A percentile compares a stretch with the other conserved stretches of the same genome.
Conservation (phyloP, 768 basidiomycete genomes). For the Vararia minispora region DNA sequence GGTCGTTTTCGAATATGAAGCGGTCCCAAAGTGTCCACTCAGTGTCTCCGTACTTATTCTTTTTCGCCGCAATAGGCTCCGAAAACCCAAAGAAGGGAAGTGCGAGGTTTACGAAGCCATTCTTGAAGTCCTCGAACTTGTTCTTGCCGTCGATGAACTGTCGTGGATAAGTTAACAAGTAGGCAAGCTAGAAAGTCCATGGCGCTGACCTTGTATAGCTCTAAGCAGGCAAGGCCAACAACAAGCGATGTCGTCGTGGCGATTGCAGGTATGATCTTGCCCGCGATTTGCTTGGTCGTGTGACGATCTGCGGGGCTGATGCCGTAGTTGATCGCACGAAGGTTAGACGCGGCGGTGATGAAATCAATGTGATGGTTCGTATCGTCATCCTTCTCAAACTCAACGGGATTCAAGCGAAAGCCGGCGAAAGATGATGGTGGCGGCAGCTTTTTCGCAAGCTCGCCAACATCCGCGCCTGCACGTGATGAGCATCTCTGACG, state of each 20-base stretch:
- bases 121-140: slow-evolving; percentile 93
- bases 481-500: no score
- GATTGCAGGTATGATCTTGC: slow-evolving; percentile 98
- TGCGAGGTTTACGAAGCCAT: slow-evolving; percentile 96
- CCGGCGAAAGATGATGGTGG: slow-evolving; percentile 87
- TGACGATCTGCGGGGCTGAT: slow-evolving; percentile 83
- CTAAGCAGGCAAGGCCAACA: slow-evolving; percentile 90
- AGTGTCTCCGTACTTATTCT: slow-evolving; percentile 76
- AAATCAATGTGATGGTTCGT: slow-evolving; percentile 98
- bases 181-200: not conserved
- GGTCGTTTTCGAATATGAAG: slow-evolving; percentile 84
- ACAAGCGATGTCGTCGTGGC: slow-evolving; percentile 97
- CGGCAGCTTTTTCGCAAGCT: slow-evolving; percentile 62
- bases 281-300: slow-evolving; percentile 93
- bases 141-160: slow-evolving; percentile 94
- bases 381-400: slow-evolving; percentile 99
- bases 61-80: slow-evolving; percentile 84
- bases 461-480: slow-evolving; percentile 36
- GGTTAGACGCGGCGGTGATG: slow-evolving; percentile 94
- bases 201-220: slow-evolving; percentile 83
- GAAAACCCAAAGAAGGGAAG: slow-evolving; percentile 99
- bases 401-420: slow-evolving; percentile 90
- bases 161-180: not conserved
- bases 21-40: slow-evolving; percentile 99
- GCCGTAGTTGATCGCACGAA: slow-evolving; percentile 90